Conservation (phyloP, 495 filamentous ascomycete genomes). For the Neurospora discreta region DNA sequence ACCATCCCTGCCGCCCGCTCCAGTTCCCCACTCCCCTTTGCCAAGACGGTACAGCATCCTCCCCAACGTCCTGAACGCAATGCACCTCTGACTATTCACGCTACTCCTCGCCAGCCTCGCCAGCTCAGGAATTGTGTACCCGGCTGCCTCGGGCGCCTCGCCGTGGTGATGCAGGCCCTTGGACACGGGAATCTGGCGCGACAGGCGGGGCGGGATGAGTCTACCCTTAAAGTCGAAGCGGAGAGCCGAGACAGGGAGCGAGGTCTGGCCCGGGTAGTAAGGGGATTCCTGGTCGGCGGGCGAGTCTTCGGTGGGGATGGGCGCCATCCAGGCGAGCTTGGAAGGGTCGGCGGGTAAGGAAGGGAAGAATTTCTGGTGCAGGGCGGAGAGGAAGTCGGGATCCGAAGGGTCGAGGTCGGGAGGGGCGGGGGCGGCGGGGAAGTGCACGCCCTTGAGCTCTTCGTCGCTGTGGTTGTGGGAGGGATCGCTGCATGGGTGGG, state of each 20-base stretch:
- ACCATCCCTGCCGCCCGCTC: slow-evolving; percentile 39
- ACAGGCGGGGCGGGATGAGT: slow-evolving; percentile 62
- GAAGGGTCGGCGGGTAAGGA: slow-evolving; percentile 72
- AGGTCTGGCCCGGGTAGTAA: slow-evolving; percentile 65
- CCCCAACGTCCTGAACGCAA: slow-evolving; percentile 86
- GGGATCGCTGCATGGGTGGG: slow-evolving; percentile 23
- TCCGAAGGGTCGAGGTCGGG: slow-evolving; percentile 74
- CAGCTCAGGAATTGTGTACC: slow-evolving; percentile 86
- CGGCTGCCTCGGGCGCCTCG: slow-evolving; percentile 83
- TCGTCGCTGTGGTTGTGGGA: slow-evolving; percentile 18
- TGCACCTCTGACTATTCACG: slow-evolving; percentile 76
- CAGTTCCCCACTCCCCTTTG: slow-evolving; percentile 61
- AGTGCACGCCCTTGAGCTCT: slow-evolving; percentile 22
- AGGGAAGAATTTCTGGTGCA: slow-evolving; percentile 91
- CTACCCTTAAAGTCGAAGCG: slow-evolving; percentile 81
- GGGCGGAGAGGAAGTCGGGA: slow-evolving; percentile 66
- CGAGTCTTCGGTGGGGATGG: slow-evolving; percentile 46
- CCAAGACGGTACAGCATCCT: slow-evolving; percentile 77
- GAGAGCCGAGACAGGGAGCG: slow-evolving; percentile 63
- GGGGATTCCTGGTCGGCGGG: slow-evolving; percentile 51
- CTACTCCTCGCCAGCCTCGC: slow-evolving; percentile 70
- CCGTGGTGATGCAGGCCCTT: slow-evolving; percentile 89
- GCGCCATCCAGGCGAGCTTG: slow-evolving; percentile 81
- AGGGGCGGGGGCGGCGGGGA: slow-evolving; percentile 24
- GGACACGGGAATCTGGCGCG: slow-evolving; percentile 57